Evolutionary conservation across 1,139 yeast species (phyloP).

Genomic region (Geotrichum bryndzae): DNA sequence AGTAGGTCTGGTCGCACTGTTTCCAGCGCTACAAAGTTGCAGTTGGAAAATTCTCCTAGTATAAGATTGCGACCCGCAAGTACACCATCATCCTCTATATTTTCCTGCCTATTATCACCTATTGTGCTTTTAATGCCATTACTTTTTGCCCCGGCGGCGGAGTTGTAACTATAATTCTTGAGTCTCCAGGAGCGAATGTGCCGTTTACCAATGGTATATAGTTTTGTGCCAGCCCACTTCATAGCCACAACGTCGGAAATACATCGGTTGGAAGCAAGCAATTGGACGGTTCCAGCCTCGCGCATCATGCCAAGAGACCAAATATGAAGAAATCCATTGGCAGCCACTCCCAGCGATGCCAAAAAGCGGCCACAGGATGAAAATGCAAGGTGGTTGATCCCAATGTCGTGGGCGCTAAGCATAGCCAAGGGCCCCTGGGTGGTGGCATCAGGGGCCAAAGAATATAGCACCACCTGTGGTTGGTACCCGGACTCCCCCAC

Average conservation of each 20-base stretch:
- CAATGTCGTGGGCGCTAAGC: constrained; percentile 59
- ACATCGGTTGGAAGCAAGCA: constrained; percentile 51
- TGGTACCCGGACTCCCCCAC: constrained; percentile 64
- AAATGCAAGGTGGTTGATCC: constrained; percentile 50
- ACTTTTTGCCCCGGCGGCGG: constrained; percentile 11
- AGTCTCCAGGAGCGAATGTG: constrained; percentile 56
- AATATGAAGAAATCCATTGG: constrained; percentile 59
- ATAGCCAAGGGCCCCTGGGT: constrained; percentile 48
- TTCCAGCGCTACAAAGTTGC: constrained; percentile 42
- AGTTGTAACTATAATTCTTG: not conserved
- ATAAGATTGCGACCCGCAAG: constrained; percentile 56
- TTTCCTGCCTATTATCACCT: not conserved
- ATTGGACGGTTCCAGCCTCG: constrained; percentile 25
- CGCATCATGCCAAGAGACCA: constrained; percentile 43
- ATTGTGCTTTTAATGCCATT: not conserved
- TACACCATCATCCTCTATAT: constrained; percentile 23
- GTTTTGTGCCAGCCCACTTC: constrained; percentile 46
- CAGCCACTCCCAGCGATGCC: constrained; percentile 55
- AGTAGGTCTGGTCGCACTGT: constrained; percentile 36
- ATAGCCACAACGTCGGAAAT: constrained; percentile 51
- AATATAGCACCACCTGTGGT: constrained; percentile 56
- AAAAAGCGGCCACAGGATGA: constrained; percentile 51
- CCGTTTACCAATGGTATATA: constrained; percentile 54
- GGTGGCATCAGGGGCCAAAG: constrained; percentile 42
- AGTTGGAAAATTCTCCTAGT: constrained; percentile 45